Evolutionary conservation across 768 basidiomycete species (phyloP).

Genomic region (Fomitopsis serialis): DNA sequence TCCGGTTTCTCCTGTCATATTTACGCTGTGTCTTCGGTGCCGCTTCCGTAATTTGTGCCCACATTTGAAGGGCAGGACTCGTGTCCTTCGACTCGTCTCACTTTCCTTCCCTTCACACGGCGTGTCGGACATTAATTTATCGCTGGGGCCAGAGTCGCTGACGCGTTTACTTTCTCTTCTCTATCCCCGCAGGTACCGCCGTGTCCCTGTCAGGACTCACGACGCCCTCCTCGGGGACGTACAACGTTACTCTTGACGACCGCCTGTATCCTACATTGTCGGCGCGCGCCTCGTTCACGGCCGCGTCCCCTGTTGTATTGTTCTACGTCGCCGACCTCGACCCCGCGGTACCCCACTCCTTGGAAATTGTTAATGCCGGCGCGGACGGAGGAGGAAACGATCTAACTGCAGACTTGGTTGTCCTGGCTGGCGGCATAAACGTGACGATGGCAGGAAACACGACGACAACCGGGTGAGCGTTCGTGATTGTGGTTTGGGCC

Average conservation of each 20-base stretch:
- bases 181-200: constrained; percentile 44
- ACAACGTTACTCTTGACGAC: constrained; percentile 48
- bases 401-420: constrained; percentile 30
- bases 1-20: too few species aligned
- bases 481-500: neutral
- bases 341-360: constrained; percentile 37
- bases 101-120: neutral
- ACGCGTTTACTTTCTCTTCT: neutral
- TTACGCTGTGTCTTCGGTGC: too few species aligned
- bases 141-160: neutral
- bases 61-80: neutral
- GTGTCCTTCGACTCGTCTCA: neutral
- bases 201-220: constrained; percentile 56
- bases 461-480: constrained; percentile 6
- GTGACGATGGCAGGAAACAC: constrained; percentile 35
- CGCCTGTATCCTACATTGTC: constrained; percentile 24
- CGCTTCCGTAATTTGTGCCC: too few species aligned
- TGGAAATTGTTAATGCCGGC: constrained; percentile 54
- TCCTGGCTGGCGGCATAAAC: constrained; percentile 43
- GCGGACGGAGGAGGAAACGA: constrained; percentile 26
- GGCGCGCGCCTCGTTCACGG: constrained; percentile 41
- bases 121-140: neutral
- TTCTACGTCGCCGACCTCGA: constrained; percentile 63
- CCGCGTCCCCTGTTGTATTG: constrained; percentile 48
- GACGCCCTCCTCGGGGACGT: constrained; percentile 52